Conservation (phyloP, 2,329 filamentous ascomycete genomes). For the Pseudogymnoascus sp. region DNA sequence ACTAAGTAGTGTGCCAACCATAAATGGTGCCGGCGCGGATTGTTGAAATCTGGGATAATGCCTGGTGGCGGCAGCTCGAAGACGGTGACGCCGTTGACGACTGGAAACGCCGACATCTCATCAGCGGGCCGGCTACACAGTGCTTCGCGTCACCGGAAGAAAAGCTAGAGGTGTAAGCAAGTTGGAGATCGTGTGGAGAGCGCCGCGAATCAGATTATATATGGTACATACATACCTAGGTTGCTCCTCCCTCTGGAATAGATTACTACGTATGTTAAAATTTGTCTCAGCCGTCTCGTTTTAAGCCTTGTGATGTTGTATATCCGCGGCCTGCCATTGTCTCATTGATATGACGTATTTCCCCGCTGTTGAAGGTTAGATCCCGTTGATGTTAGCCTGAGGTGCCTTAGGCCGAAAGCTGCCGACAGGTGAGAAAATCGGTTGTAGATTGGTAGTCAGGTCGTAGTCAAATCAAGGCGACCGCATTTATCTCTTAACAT, state of each 20-base stretch:
- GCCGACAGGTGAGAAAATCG: too few relatives aligned
- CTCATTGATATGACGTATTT: background rate
- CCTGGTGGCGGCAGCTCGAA: constrained; percentile 12
- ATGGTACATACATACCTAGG: background rate
- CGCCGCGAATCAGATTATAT: background rate
- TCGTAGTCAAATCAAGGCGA: too few relatives aligned
- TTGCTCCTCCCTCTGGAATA: background rate
- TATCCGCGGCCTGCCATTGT: background rate
- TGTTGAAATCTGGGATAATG: constrained; percentile 13
- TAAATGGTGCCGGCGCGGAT: constrained; percentile 12
- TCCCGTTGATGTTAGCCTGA: too few relatives aligned
- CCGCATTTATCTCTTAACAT: too few relatives aligned
- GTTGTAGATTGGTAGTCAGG: too few relatives aligned
- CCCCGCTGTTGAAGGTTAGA: background rate
- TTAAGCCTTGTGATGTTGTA: background rate
- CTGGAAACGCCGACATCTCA: constrained; percentile 9
- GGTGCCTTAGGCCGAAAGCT: too few relatives aligned
- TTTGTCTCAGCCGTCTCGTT: background rate
- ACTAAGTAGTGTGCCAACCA: constrained; percentile 12
- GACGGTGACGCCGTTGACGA: constrained; percentile 10
- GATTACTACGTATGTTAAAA: background rate
- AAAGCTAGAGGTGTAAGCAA: background rate
- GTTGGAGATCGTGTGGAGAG: background rate
- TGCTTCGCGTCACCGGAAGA: background rate
- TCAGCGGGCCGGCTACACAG: background rate